Evolutionary conservation across 2,329 filamentous ascomycete genomes (phyloP), one percentile per base, ranked within the genome.

Genomic region (Scedosporium minutisporum): DNA sequence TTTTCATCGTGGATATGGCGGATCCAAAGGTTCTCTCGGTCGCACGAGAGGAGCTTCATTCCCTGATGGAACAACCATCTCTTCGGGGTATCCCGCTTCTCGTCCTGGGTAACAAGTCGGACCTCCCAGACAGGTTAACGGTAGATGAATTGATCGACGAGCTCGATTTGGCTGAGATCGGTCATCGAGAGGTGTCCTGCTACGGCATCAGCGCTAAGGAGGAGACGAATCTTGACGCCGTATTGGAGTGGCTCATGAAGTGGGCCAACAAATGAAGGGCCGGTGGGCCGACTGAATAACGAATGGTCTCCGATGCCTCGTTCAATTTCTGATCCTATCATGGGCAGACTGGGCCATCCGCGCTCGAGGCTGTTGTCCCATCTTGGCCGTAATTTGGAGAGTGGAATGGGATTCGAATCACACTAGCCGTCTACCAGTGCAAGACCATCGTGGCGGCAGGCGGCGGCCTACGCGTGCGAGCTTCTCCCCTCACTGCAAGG

Each of bases 121-220:
- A 99, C 73, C 85, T 99, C 60, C 86, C 88, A n/a, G 84, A 91
- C 71, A 96, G 93, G 76, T 79, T 97, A 66, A 90, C 89, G 33
- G 93, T 97, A 51, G 95, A 99, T 73, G 92, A 97, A 75, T 78
- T 99, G 72, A 97, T 99, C 77, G 93, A 96, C 65, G 88, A 88
- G 66, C 83, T 99, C 76, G 88, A 96, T 69, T 83, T 99, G 63
- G 96, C 95, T 74, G 86, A 85, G 68, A 92, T 99, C 73, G 89
- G 87, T 64, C 88, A 91, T 70, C 90, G 95, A 62, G 95, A 99
- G 76, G 93, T 99, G 69, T 96, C 91, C 78, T 97, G 95, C 78
- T 99, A 99, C 76, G 93, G 93, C 65, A 97, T 99, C 78, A 97
- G 93, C 74, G 95, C 93, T 65, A 97, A 97, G 76, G 93, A 97